phyloP scores from a whole-genome alignment of 805 yeast genomes.

The Starmerella apis region DNA sequence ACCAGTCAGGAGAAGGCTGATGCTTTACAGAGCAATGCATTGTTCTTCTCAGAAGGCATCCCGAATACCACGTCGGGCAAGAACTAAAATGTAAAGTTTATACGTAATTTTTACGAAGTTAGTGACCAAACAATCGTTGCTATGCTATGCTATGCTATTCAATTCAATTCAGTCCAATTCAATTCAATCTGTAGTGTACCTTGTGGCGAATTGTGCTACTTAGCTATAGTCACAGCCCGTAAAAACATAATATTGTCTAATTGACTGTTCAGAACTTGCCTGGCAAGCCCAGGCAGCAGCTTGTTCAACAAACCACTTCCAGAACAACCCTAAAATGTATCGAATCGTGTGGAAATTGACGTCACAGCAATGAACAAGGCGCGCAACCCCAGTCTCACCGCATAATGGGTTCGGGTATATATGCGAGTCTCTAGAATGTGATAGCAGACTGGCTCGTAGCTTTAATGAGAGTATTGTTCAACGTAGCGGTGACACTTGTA shows the following conservation, averaged over 20 bases:
- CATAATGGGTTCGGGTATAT: not conserved
- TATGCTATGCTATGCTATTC: no score
- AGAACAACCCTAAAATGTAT: not conserved
- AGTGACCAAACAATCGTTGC: not conserved
- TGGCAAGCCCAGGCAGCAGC: no score
- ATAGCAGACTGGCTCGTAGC: no score
- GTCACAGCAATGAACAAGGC: not conserved
- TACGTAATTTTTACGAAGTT: not conserved
- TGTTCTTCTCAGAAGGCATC: conserved; percentile 16
- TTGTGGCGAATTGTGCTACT: not conserved
- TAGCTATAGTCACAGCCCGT: no score
- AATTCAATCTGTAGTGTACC: not conserved
- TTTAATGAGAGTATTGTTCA: no score
- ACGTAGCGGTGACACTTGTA: no score
- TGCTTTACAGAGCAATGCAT: conserved; percentile 13
- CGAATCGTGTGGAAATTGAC: not conserved
- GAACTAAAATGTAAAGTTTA: not conserved
- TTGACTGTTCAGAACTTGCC: no score
- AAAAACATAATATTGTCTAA: no score
- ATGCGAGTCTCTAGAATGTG: no score
- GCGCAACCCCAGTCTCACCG: not conserved
- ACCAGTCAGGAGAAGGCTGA: conserved; percentile 10
- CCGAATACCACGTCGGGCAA: conserved; percentile 14
- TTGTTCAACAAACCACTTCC: not conserved
- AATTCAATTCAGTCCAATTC: no score